Evolutionary conservation across 208 protist species (phyloP).

Genomic region (Crithidia mellificae): DNA sequence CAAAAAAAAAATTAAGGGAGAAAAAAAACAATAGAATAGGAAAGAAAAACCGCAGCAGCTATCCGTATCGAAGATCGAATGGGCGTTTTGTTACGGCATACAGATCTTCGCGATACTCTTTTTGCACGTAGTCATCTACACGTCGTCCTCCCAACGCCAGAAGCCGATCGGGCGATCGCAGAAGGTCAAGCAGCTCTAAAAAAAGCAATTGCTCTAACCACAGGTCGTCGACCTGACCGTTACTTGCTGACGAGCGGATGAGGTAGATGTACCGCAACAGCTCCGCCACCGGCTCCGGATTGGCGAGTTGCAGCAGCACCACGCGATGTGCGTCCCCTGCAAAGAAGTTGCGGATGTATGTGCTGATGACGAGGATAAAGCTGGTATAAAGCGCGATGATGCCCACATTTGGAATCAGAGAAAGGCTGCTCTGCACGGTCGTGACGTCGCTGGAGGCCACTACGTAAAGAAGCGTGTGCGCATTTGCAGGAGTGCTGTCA

Average conservation of each 20-base stretch:
- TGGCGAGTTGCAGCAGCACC: slow-evolving; percentile 53
- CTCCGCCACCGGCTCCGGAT: slow-evolving; percentile 55
- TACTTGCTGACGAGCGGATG: slow-evolving; percentile 45
- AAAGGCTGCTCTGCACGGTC: slow-evolving; percentile 35
- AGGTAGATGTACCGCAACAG: slow-evolving; percentile 64
- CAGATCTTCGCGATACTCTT: slow-evolving; percentile 32
- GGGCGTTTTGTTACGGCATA: slow-evolving; percentile 33
- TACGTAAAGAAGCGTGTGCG: slow-evolving; percentile 22
- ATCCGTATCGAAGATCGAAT: slow-evolving; percentile 22
- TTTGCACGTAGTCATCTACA: slow-evolving; percentile 47
- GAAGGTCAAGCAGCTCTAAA: slow-evolving; percentile 66
- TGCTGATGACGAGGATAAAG: slow-evolving; percentile 70
- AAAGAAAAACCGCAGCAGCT: background rate
- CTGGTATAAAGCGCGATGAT: slow-evolving; percentile 84
- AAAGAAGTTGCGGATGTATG: slow-evolving; percentile 51
- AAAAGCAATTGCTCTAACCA: slow-evolving; percentile 77
- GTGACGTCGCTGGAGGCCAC: slow-evolving; percentile 49
- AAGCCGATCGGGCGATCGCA: slow-evolving; percentile 54
- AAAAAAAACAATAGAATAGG: slow-evolving; percentile 1
- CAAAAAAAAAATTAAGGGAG: too few relatives aligned
- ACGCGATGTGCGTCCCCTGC: slow-evolving; percentile 54
- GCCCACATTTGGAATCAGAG: slow-evolving; percentile 56
- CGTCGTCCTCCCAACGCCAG: slow-evolving; percentile 49
- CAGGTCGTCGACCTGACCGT: slow-evolving; percentile 44
- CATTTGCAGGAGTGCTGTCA: background rate